phyloP scores from a whole-genome alignment of 2,329 filamentous ascomycete species.

The Cladobotryum mycophilum region DNA sequence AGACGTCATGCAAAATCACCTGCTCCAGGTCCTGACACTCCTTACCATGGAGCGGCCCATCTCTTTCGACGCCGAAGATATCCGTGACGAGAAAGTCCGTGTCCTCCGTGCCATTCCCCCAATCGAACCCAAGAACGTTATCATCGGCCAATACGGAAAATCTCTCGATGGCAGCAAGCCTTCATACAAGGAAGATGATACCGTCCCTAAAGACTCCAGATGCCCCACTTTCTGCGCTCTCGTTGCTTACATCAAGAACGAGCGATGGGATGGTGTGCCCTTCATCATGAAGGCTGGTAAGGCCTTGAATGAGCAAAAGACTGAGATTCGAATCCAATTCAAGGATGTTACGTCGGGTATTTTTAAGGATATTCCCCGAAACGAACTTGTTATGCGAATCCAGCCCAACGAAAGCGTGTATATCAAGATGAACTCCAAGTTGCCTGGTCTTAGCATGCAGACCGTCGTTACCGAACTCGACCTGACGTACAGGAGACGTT shows the following conservation, averaged over 20 bases:
- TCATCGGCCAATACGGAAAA: constrained; percentile 97
- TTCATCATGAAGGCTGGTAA: constrained; percentile 99
- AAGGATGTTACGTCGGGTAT: constrained; percentile 99
- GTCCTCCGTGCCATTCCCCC: constrained; percentile 88
- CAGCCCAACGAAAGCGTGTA: constrained; percentile 99
- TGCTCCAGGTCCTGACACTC: constrained; percentile 91
- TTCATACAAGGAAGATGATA: constrained; percentile 97
- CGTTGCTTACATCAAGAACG: constrained; percentile 98
- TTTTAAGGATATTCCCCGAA: constrained; percentile 98
- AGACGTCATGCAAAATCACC: constrained; percentile 99
- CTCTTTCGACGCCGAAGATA: constrained; percentile 96
- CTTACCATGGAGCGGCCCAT: constrained; percentile 98
- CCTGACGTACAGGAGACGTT: constrained; percentile 93
- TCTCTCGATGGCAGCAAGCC: constrained; percentile 95
- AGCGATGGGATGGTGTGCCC: constrained; percentile 97
- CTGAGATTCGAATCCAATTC: constrained; percentile 98
- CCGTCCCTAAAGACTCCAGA: constrained; percentile 91
- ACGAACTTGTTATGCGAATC: constrained; percentile 98
- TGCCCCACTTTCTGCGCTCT: constrained; percentile 98
- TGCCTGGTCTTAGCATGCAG: constrained; percentile 98
- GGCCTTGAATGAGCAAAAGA: constrained; percentile 98
- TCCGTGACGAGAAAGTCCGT: constrained; percentile 96
- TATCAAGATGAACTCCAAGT: constrained; percentile 99
- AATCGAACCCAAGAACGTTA: constrained; percentile 99
- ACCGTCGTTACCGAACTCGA: constrained; percentile 98